These are phyloP conservation scores for Ilex asprella DNA, from an alignment of 257 asterid species.

Conservation along the genomic window DNA sequence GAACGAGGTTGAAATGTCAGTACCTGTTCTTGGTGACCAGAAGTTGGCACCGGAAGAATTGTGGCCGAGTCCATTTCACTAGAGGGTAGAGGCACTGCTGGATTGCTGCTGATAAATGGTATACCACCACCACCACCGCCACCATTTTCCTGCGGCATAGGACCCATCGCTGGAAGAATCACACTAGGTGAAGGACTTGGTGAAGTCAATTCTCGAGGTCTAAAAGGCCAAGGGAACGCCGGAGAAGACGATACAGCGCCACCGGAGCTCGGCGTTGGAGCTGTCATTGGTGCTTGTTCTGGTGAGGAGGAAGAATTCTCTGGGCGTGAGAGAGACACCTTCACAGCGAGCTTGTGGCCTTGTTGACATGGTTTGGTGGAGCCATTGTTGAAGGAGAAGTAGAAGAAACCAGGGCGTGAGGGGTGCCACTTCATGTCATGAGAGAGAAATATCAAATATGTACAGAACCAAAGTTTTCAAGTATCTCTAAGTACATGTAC, in stretches of 20 bases:
- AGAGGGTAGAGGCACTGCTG: slow-evolving; percentile 93
- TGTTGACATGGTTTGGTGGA: slow-evolving; percentile 45
- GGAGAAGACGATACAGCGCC: slow-evolving; percentile 80
- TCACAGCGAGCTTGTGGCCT: slow-evolving; percentile 65
- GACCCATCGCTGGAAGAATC: slow-evolving; percentile 34
- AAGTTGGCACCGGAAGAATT: slow-evolving; percentile 56
- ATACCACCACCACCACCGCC: slow-evolving; percentile 55
- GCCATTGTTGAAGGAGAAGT: slow-evolving; percentile 84
- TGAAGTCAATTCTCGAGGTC: slow-evolving; percentile 43
- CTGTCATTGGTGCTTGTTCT: slow-evolving; percentile 19
- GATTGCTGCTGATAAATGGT: slow-evolving; percentile 85
- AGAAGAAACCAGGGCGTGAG: slow-evolving; percentile 71
- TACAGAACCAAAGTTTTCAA: too few species aligned
- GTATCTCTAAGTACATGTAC: too few species aligned
- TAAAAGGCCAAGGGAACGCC: slow-evolving; percentile 82
- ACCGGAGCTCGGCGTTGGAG: slow-evolving; percentile 53
- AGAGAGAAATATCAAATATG: background rate
- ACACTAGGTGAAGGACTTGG: slow-evolving; percentile 68
- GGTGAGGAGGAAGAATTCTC: slow-evolving; percentile 30
- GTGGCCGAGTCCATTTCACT: slow-evolving; percentile 97
- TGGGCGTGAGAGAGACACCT: slow-evolving; percentile 32
- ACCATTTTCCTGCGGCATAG: slow-evolving; percentile 43
- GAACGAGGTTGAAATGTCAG: too few species aligned
- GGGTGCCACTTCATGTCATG: slow-evolving; percentile 65
- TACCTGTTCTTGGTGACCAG: slow-evolving; percentile 45